Base-by-base conservation (phyloP, 345 rosid species). In the Sonneratia caseolaris region DNA sequence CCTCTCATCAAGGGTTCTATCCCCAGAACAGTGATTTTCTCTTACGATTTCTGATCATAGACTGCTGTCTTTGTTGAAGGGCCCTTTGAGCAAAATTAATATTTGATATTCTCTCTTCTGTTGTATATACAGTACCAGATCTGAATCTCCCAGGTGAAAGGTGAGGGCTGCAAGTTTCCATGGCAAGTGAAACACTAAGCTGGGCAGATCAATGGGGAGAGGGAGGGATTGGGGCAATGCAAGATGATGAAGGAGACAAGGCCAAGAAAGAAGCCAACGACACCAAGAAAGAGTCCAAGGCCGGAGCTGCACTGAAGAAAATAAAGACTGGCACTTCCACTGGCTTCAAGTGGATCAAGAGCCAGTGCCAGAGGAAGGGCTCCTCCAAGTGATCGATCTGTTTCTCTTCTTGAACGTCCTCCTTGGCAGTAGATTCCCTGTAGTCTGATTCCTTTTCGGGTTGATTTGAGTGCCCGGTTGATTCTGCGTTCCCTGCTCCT, bases 141-240 rank as follows among this genome's bases (percentile, higher is more conserved):
- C 51, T 47, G 3, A 9, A 3, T 2, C 3, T 47, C 51, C 51
- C 13, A 59, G 72, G 45, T 32, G 21, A 32, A 47, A 10, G 64
- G 72, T 49, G 45, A 70, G 47, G 35, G 49, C 37, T 35, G 45
- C 57, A 1, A 3, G 37, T n/a, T 27, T 62, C 66, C 66, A 88
- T 91, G 98, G 91, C 83, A 14, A 83, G 83, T 68, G 96, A 87
- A 56, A 91, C 93, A 57, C 92, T 91, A 3, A 91, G 93, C 84
- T 94, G 93, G 97, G 96, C 97, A 13, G 97, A 90, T 80, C 97
- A 95, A 73, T 89, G 96, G 97, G 99, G 97, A 7, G 85, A 84
- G 7, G 97, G 97, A 68, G 97, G 97, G 13, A 73, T 82, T 32
- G 87, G 84, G 0, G 76, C 85, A 43, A 84, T 85, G 78, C 83